phyloP scores from a whole-genome alignment of 2,329 filamentous ascomycete species.

The Lachnellula cervina region DNA sequence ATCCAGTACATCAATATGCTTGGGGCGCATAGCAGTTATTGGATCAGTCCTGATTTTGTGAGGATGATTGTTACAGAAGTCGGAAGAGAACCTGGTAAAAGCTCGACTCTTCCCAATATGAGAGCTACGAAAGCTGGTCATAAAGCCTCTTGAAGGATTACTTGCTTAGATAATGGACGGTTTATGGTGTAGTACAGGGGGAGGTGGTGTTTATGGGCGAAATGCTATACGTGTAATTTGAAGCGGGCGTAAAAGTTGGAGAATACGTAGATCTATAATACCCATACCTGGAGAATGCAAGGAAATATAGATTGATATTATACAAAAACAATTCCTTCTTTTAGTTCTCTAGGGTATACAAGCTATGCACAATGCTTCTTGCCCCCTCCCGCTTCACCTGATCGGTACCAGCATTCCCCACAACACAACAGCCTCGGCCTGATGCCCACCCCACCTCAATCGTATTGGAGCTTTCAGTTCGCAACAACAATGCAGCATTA shows the following conservation, averaged over 20 bases:
- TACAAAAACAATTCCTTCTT: not conserved
- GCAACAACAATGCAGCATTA: not conserved
- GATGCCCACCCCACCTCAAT: too few relatives aligned
- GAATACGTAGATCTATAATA: slow-evolving; percentile 19
- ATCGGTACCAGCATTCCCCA: not conserved
- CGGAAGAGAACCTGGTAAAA: slow-evolving; percentile 66
- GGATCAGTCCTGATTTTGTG: slow-evolving; percentile 83
- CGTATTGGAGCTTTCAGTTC: too few relatives aligned
- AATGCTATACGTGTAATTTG: not conserved
- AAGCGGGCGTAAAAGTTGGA: not conserved
- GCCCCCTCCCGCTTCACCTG: not conserved
- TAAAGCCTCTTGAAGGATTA: slow-evolving; percentile 4
- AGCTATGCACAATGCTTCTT: not conserved
- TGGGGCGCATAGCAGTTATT: slow-evolving; percentile 91
- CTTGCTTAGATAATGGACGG: not conserved
- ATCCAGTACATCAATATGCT: slow-evolving; percentile 98
- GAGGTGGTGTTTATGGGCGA: not conserved
- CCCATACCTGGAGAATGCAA: slow-evolving; percentile 9
- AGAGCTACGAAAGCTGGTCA: slow-evolving; percentile 48
- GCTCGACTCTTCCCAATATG: slow-evolving; percentile 52
- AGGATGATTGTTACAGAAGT: slow-evolving; percentile 85
- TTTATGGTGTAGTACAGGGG: not conserved
- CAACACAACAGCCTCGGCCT: not conserved
- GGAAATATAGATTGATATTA: not conserved
- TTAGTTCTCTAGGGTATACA: not conserved